Conservation (phyloP, 2,329 filamentous ascomycete species). For the Aspergillus brasiliensis region DNA sequence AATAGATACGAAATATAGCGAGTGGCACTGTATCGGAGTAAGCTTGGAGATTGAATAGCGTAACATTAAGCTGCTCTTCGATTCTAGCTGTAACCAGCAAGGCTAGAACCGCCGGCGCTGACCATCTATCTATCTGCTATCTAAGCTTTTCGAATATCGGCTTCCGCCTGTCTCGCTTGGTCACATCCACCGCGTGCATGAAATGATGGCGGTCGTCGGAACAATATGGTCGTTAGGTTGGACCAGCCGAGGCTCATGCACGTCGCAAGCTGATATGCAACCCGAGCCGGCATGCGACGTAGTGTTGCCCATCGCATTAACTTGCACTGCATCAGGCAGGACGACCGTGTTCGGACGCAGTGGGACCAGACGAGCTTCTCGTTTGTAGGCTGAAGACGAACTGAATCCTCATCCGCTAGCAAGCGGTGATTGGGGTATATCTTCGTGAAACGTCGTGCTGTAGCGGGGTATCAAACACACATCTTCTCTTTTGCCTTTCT, state of each 20-base stretch:
- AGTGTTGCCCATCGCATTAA: neutral
- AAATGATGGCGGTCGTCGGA: neutral
- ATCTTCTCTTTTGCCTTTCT: neutral
- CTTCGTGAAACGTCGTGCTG: neutral
- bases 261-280: neutral
- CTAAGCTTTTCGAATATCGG: neutral
- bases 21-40: neutral
- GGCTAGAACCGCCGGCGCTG: neutral
- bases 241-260: neutral
- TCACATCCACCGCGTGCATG: neutral
- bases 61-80: neutral
- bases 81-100: neutral
- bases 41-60: neutral
- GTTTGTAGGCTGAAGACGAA: neutral
- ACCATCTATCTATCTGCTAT: neutral
- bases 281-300: neutral
- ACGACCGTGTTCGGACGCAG: neutral
- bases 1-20: neutral
- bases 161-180: neutral
- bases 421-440: neutral
- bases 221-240: neutral
- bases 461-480: slow-evolving; percentile 1
- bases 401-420: neutral
- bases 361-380: neutral
- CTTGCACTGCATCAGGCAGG: neutral